Conservation (phyloP, 352 stramenopile genomes). For the Phytopythium sindhum region DNA sequence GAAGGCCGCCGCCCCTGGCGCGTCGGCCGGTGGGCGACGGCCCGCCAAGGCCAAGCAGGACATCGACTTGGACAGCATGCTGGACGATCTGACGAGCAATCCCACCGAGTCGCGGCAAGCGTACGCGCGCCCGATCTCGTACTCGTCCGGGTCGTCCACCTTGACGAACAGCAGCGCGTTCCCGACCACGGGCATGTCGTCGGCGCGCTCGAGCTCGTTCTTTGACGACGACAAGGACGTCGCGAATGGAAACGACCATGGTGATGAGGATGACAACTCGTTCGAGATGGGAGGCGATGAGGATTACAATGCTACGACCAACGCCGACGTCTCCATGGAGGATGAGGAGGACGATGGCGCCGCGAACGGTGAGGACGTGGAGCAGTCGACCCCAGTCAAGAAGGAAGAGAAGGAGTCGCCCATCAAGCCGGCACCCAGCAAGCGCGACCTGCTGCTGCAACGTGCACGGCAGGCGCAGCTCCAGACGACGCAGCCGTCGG, state of each 20-base stretch:
- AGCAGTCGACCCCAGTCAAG: constrained; percentile 11
- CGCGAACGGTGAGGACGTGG: background rate
- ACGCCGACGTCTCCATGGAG: constrained; percentile 24
- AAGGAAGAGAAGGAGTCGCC: constrained; percentile 20
- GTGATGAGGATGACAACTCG: constrained; percentile 31
- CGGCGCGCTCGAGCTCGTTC: constrained; percentile 14
- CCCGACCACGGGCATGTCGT: background rate
- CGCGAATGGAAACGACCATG: constrained; percentile 11
- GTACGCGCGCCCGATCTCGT: constrained; percentile 57
- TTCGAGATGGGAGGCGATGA: constrained; percentile 24
- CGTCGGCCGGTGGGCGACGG: constrained; percentile 8
- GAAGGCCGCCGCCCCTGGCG: constrained; percentile 23
- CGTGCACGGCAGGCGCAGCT: constrained; percentile 56
- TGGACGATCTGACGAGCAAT: constrained; percentile 83
- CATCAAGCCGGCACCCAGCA: constrained; percentile 42
- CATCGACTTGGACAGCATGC: constrained; percentile 85
- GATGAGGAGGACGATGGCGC: constrained; percentile 8
- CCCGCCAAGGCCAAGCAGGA: constrained; percentile 45
- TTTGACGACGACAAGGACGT: constrained; percentile 11
- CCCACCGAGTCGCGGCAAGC: constrained; percentile 53
- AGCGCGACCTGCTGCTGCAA: constrained; percentile 72
- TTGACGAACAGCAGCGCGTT: constrained; percentile 9
- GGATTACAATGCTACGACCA: constrained; percentile 8
- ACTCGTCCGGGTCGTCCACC: constrained; percentile 35
- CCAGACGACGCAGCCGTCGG: constrained; percentile 60